A percentile compares a stretch with the other conserved stretches of the same genome.
Conservation (phyloP, 73 alveolate species). For the Paramecium primaurelia region DNA sequence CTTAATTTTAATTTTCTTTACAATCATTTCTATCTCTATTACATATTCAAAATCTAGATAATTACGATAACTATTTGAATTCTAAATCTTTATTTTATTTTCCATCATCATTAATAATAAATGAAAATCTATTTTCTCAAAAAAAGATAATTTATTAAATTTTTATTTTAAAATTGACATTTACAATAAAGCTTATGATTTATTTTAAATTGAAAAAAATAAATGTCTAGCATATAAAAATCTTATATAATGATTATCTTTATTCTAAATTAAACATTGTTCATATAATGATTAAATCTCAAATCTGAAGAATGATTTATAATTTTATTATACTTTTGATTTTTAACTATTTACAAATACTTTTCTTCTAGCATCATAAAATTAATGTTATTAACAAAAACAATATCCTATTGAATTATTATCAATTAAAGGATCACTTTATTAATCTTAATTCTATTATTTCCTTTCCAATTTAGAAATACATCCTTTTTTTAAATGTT, state of each 20-base stretch:
- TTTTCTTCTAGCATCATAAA: not conserved
- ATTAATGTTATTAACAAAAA: not conserved
- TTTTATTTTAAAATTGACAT: not conserved
- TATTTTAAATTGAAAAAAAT: not conserved
- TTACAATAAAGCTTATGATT: not conserved
- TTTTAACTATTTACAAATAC: not conserved
- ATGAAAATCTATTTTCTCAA: not conserved
- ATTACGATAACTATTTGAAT: not conserved
- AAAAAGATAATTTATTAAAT: not conserved
- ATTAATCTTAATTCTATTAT: not conserved
- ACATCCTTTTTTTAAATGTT: not conserved
- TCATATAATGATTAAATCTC: not conserved
- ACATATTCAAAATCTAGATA: not conserved
- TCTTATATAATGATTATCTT: not conserved
- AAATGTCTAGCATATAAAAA: not conserved
- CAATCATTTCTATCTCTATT: not conserved
- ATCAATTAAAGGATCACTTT: not conserved
- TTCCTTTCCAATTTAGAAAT: not conserved
- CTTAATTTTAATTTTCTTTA: not conserved
- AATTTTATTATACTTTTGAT: not conserved
- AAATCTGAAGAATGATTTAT: not conserved
- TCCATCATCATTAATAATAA: not conserved
- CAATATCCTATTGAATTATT: not conserved
- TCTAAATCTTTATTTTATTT: not conserved
- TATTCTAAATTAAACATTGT: not conserved